Conservation (phyloP, 257 asterid genomes). For the Lantana camara region DNA sequence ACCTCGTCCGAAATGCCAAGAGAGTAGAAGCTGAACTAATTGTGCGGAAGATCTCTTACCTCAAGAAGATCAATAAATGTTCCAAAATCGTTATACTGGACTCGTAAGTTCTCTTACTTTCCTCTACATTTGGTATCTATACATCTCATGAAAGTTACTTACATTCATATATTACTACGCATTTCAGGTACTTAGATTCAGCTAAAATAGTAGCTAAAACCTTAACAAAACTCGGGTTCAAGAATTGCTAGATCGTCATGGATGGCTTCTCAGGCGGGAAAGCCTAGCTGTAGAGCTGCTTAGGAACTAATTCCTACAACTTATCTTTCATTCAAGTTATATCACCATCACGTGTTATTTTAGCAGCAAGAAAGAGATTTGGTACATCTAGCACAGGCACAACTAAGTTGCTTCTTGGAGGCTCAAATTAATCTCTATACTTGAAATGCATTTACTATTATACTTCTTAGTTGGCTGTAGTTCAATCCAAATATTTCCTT, state of each 20-base stretch:
- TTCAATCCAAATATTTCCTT: not conserved
- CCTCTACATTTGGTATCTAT: not conserved
- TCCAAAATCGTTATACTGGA: conserved; percentile 83
- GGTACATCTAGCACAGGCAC: conserved; percentile 63
- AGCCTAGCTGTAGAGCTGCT: conserved; percentile 88
- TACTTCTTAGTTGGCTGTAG: conserved; percentile 3
- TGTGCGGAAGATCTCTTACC: conserved; percentile 88
- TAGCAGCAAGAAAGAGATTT: conserved; percentile 54
- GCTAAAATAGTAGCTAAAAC: conserved; percentile 82
- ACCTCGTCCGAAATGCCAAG: conserved; percentile 69
- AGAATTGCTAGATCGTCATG: conserved; percentile 70
- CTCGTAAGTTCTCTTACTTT: conserved; percentile 59
- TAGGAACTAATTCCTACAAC: conserved; percentile 80
- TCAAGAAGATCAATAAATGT: conserved; percentile 76
- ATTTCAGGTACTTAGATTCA: conserved; percentile 78
- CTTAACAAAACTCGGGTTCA: conserved; percentile 84
- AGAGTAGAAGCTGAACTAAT: conserved; percentile 87
- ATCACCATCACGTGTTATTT: conserved; percentile 75
- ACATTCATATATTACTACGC: conserved; percentile 1
- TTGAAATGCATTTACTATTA: conserved; percentile 13
- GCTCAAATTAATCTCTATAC: conserved; percentile 47
- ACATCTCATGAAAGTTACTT: not conserved
- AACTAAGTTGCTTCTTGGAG: conserved; percentile 74
- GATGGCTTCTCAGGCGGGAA: conserved; percentile 93
- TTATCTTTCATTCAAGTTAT: conserved; percentile 67